Evolutionary conservation across 352 stramenopile genomes (phyloP).

Genomic region (Globisporangium nagaii): DNA sequence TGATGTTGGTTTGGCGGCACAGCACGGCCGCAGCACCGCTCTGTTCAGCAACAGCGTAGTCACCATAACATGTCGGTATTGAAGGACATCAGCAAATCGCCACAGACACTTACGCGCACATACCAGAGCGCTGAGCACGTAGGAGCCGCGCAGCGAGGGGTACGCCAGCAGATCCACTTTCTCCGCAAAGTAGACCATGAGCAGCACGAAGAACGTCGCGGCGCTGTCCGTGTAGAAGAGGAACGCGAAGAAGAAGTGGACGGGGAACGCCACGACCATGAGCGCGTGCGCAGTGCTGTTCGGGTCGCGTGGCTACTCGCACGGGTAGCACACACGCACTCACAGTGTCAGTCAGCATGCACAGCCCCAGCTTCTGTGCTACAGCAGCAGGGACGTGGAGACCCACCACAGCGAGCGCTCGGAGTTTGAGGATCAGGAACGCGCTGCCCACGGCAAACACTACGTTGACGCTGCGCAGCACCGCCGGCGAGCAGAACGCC

Average conservation of each 20-base stretch:
- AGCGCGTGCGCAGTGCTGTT: conserved; percentile 59
- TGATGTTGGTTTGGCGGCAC: conserved; percentile 89
- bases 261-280: conserved; percentile 70
- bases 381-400: too few species aligned
- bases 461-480: conserved; percentile 78
- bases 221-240: conserved; percentile 89
- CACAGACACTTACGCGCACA: neutral
- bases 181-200: conserved; percentile 70
- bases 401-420: conserved; percentile 27
- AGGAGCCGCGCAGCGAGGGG: conserved; percentile 26
- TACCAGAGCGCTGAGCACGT: conserved; percentile 60
- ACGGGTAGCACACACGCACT: neutral
- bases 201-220: conserved; percentile 84
- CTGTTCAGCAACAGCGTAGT: conserved; percentile 16
- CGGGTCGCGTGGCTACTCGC: conserved; percentile 26
- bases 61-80: conserved; percentile 1
- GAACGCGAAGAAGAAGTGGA: conserved; percentile 86
- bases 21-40: conserved; percentile 68
- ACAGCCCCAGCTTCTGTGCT: too few species aligned
- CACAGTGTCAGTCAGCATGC: neutral
- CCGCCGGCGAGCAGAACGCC: conserved; percentile 44
- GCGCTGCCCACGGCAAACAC: conserved; percentile 65
- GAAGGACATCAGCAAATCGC: neutral
- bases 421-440: conserved; percentile 43
- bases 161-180: conserved; percentile 37